phyloP scores from a whole-genome alignment of 345 rosid species.

The Salix suchowensis region DNA sequence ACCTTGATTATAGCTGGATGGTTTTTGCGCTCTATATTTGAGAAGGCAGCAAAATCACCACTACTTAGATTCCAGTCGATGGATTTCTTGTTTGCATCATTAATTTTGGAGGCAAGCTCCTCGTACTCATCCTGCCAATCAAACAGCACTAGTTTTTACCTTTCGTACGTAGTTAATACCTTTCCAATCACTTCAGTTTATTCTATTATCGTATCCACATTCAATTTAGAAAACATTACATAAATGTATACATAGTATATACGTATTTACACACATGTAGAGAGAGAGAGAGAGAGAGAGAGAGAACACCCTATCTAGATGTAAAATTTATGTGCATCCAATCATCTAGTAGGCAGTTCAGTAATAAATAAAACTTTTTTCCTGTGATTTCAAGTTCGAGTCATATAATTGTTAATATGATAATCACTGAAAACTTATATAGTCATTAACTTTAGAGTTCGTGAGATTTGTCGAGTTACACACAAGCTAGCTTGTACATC shows the following conservation, averaged over 20 bases:
- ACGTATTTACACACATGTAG: too few relatives aligned
- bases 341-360: too few relatives aligned
- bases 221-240: neutral
- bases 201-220: neutral
- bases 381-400: too few relatives aligned
- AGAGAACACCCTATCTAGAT: too few relatives aligned
- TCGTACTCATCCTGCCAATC: conserved; percentile 44
- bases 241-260: too few relatives aligned
- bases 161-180: neutral
- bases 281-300: too few relatives aligned
- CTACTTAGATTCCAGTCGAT: conserved; percentile 12
- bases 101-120: conserved; percentile 37
- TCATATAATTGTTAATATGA: too few relatives aligned
- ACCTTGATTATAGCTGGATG: conserved; percentile 65
- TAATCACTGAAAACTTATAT: accelerated
- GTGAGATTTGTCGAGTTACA: too few relatives aligned
- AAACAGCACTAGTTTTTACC: neutral
- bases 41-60: conserved; percentile 41
- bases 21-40: conserved; percentile 29
- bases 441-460: too few relatives aligned
- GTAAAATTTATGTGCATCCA: too few relatives aligned
- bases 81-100: conserved; percentile 25
- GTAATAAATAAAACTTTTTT: too few relatives aligned
- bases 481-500: too few relatives aligned
- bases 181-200: neutral